Percentiles rank a stretch among this genome's conserved stretches.
These are phyloP conservation scores for Ramaria sp. DNA, from an alignment of 768 basidiomycete genomes.

Conservation along the genomic window DNA sequence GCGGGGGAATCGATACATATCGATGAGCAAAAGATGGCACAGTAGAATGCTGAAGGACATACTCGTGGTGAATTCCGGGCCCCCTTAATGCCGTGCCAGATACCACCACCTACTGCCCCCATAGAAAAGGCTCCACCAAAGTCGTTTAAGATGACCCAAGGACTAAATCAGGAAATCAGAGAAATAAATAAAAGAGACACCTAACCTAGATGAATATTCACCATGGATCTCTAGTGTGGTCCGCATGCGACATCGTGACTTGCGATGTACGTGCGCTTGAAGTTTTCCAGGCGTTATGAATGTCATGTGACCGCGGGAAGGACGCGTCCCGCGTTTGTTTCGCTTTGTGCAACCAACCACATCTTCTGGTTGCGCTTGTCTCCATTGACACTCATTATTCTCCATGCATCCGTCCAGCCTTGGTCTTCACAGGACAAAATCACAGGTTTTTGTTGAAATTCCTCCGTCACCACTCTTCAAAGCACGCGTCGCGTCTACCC, in stretches of 20 bases:
- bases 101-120: constrained; percentile 95
- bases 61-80: constrained; percentile 94
- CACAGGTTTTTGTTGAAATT: constrained; percentile 49
- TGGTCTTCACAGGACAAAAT: constrained; percentile 11
- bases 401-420: too few relatives aligned
- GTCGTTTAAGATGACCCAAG: constrained; percentile 98
- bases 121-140: constrained; percentile 96
- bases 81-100: constrained; percentile 99
- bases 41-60: constrained; percentile 17
- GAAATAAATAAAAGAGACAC: background rate
- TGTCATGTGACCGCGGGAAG: constrained; percentile 2
- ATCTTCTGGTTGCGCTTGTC: background rate
- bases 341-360: background rate
- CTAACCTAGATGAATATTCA: constrained; percentile 25
- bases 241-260: constrained; percentile 66
- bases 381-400: background rate
- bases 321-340: background rate
- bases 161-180: constrained; percentile 38
- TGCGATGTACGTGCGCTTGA: background rate
- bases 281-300: constrained; percentile 4
- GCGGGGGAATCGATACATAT: background rate
- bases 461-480: constrained; percentile 34
- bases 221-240: constrained; percentile 94
- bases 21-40: background rate
- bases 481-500: background rate